A percentile compares a stretch with the other conserved stretches of the same genome.
Conservation (phyloP, 1,284 basidiomycete genomes). For the Polyporus tsugae region DNA sequence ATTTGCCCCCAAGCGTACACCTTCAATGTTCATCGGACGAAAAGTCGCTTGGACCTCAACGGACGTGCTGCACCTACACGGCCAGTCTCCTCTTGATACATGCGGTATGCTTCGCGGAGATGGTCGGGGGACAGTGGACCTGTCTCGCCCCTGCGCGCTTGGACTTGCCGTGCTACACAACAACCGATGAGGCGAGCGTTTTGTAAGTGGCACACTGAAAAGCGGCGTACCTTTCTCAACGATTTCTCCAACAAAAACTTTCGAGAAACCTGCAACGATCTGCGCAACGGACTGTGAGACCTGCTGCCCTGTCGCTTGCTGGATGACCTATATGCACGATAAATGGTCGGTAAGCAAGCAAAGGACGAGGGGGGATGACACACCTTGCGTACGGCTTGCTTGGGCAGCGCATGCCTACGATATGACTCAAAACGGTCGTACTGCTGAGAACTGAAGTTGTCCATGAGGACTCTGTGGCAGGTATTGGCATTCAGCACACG, state of each 20-base stretch:
- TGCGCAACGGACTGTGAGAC: conserved; percentile 89
- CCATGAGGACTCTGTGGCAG: conserved; percentile 76
- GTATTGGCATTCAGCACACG: conserved; percentile 8
- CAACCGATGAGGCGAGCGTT: background rate
- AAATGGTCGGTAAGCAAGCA: background rate
- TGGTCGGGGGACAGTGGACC: conserved; percentile 89
- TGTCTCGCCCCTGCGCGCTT: conserved; percentile 73
- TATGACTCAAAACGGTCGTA: conserved; percentile 92
- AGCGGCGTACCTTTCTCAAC: conserved; percentile 78
- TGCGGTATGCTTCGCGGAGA: conserved; percentile 85
- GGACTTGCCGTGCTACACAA: conserved; percentile 74
- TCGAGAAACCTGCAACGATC: conserved; percentile 87
- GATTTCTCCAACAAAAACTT: conserved; percentile 94
- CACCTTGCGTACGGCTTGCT: conserved; percentile 84
- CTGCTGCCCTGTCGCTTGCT: conserved; percentile 83
- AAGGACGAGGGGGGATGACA: conserved; percentile 12
- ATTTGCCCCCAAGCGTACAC: background rate
- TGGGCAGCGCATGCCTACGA: conserved; percentile 83
- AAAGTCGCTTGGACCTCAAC: conserved; percentile 68
- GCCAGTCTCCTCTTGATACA: conserved; percentile 84
- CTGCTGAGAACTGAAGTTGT: conserved; percentile 85
- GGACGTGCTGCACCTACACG: conserved; percentile 79
- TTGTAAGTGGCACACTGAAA: background rate
- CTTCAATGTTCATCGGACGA: conserved; percentile 55
- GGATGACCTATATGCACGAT: conserved; percentile 68